A percentile compares a stretch with the other conserved stretches of the same genome.
Evolutionary conservation across 2,329 filamentous ascomycete genomes (phyloP).

Genomic region (Scedosporium dehoogii): DNA sequence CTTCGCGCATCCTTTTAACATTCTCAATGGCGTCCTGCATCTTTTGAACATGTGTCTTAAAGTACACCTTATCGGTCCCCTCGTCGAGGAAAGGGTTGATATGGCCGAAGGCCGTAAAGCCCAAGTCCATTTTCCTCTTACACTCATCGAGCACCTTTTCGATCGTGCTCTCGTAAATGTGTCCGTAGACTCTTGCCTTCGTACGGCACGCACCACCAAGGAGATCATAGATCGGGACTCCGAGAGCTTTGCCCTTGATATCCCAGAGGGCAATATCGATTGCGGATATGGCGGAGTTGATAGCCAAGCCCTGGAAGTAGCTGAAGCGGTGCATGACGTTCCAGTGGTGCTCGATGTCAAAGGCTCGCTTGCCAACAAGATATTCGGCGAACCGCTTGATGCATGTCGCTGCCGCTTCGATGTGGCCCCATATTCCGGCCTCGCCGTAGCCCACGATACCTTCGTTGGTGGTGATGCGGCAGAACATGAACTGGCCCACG

Average conservation of each 20-base stretch:
- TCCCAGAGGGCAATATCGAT: slow-evolving; percentile 11
- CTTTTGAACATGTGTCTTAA: slow-evolving; percentile 6
- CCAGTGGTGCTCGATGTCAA: slow-evolving; percentile 11
- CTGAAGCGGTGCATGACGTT: slow-evolving; percentile 12
- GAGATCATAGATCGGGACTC: slow-evolving; percentile 9
- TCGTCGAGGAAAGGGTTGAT: slow-evolving; percentile 5
- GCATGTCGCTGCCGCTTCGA: slow-evolving; percentile 3
- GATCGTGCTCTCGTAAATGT: slow-evolving; percentile 7
- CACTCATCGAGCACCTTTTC: slow-evolving; percentile 3
- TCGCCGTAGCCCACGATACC: slow-evolving; percentile 3
- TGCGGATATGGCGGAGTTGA: slow-evolving; percentile 10
- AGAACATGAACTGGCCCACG: slow-evolving; percentile 30
- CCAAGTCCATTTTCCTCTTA: slow-evolving; percentile 3
- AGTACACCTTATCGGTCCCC: slow-evolving; percentile 3
- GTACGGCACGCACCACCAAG: slow-evolving; percentile 9
- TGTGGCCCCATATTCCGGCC: neutral
- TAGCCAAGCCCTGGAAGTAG: slow-evolving; percentile 10
- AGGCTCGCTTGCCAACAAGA: slow-evolving; percentile 1
- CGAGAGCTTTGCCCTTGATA: slow-evolving; percentile 6
- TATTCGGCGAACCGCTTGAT: slow-evolving; percentile 4
- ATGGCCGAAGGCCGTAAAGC: slow-evolving; percentile 4
- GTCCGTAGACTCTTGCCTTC: slow-evolving; percentile 8
- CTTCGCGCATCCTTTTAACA: neutral
- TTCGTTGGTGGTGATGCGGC: slow-evolving; percentile 15
- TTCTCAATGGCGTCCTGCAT: slow-evolving; percentile 6